Conservation (phyloP, 768 basidiomycete genomes). For the Favolaschia claudopus region DNA sequence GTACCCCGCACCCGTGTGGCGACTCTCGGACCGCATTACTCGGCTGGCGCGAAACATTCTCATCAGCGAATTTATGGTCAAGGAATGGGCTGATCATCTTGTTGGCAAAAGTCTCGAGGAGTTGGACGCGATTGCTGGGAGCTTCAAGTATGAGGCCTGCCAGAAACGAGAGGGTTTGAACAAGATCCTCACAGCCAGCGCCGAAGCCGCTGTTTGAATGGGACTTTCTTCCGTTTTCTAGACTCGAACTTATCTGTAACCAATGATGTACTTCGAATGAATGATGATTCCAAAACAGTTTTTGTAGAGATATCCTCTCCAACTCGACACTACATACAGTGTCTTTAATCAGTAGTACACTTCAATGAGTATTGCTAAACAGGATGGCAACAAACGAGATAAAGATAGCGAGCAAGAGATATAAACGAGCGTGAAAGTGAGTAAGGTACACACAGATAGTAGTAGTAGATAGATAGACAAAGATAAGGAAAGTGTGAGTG, state of each 20-base stretch:
- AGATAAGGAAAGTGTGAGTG: too few species aligned
- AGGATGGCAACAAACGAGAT: too few species aligned
- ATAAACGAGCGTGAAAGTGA: not conserved
- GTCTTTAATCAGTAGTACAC: too few species aligned
- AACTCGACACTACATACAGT: too few species aligned
- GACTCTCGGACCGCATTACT: slow-evolving; percentile 58
- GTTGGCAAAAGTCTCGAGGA: slow-evolving; percentile 62
- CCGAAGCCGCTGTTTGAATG: slow-evolving; percentile 26
- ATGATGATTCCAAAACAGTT: too few species aligned
- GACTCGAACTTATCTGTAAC: not conserved
- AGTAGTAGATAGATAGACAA: not conserved
- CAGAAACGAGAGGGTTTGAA: slow-evolving; percentile 73
- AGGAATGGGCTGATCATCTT: slow-evolving; percentile 79
- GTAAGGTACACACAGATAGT: not conserved
- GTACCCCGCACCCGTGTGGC: slow-evolving; percentile 74
- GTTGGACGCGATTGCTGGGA: slow-evolving; percentile 76
- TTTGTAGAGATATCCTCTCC: too few species aligned
- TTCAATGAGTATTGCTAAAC: too few species aligned
- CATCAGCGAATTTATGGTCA: slow-evolving; percentile 72
- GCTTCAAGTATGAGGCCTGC: slow-evolving; percentile 78
- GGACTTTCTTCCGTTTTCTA: not conserved
- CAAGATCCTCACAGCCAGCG: slow-evolving; percentile 54
- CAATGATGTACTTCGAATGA: too few species aligned
- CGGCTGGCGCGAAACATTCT: slow-evolving; percentile 73
- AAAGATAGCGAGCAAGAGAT: too few species aligned